phyloP scores from a whole-genome alignment of 106 monocot species.

The Allium sativum region DNA sequence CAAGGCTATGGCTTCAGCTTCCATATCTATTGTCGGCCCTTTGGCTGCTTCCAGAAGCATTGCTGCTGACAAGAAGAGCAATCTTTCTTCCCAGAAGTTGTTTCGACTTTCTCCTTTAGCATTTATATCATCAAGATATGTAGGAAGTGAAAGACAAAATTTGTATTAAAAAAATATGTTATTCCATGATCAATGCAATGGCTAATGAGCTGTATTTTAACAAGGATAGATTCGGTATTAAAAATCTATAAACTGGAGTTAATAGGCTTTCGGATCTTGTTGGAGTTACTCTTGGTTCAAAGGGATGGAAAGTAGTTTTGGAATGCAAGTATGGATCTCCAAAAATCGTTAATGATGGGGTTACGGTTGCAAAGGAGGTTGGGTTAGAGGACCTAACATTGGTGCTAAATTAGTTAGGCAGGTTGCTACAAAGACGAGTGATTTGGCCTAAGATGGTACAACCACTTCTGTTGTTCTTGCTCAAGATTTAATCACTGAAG shows the following conservation, averaged over 20 bases:
- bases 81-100: no score
- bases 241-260: conserved; percentile 73
- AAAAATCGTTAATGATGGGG: conserved; percentile 91
- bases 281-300: conserved; percentile 77
- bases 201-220: conserved; percentile 88
- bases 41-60: no score
- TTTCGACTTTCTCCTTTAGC: no score
- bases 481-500: conserved; percentile 86
- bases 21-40: no score
- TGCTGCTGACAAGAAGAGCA: no score
- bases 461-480: conserved; percentile 95
- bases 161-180: conserved; percentile 28
- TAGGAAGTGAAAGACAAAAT: no score
- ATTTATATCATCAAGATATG: no score
- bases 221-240: conserved; percentile 80
- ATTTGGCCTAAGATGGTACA: conserved; percentile 87
- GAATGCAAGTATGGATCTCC: conserved; percentile 81
- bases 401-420: conserved; percentile 91
- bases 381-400: conserved; percentile 91
- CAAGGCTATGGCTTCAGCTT: no score
- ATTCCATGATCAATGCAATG: conserved; percentile 39
- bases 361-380: conserved; percentile 78
- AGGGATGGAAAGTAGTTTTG: conserved; percentile 80
- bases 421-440: conserved; percentile 94
- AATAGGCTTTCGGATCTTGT: conserved; percentile 65